These are phyloP conservation scores for Pichia sp. DNA, from an alignment of 1,139 yeast species.

Conservation along the genomic window DNA sequence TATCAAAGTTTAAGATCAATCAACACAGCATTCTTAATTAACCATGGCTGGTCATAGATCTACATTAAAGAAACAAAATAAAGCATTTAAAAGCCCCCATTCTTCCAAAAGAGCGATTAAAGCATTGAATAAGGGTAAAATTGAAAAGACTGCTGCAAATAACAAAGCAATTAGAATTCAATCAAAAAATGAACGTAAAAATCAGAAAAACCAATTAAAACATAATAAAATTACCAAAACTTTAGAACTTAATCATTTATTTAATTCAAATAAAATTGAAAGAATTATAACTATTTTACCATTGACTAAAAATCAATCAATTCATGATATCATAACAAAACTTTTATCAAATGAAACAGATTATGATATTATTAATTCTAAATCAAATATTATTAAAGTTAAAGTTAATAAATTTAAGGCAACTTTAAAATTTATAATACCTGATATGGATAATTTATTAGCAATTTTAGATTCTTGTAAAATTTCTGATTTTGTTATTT, in stretches of 20 bases:
- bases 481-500: constrained; percentile 80
- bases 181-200: constrained; percentile 71
- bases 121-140: constrained; percentile 77
- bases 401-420: constrained; percentile 65
- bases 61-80: constrained; percentile 76
- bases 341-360: constrained; percentile 35
- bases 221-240: constrained; percentile 55
- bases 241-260: constrained; percentile 49
- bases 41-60: constrained; percentile 77
- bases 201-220: constrained; percentile 72
- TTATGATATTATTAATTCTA: constrained; percentile 27
- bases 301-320: constrained; percentile 63
- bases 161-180: constrained; percentile 40
- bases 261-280: constrained; percentile 65
- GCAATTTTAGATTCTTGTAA: constrained; percentile 81
- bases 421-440: constrained; percentile 67
- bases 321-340: constrained; percentile 49
- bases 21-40: no score
- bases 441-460: constrained; percentile 61
- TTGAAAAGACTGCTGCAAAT: constrained; percentile 52
- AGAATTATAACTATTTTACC: constrained; percentile 78
- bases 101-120: constrained; percentile 86
- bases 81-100: constrained; percentile 86
- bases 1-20: no score
- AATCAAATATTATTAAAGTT: constrained; percentile 45